Base-by-base conservation (phyloP, 345 rosid species). In the Abelmoschus esculentus region DNA sequence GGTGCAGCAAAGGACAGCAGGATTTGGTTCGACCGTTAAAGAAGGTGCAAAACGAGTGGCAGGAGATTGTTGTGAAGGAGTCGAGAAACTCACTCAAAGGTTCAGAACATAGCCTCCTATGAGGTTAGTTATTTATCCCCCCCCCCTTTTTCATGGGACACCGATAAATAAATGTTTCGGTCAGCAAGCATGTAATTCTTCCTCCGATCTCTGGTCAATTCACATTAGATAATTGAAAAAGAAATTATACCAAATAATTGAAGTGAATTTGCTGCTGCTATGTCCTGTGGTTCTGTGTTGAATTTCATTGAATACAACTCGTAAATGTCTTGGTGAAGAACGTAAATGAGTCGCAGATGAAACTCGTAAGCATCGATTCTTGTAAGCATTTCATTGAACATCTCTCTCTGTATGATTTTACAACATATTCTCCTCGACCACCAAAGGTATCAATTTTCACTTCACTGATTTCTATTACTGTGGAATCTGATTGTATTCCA, bases 81-180 rank as follows among this genome's bases (percentile, higher is more conserved):
- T 93, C 10, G 89, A 79, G 80, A 89, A 84, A 79, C 82, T 89
- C 40, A 72, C 88, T 31, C 90, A 92, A 69, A 93, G 73, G 74
- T 82, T 93, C 72, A 86, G 82, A 76, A 71, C 83, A 14, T 86
- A 76, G 80, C 14, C 34, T 57, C 8, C 61, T 2, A 56, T 10
- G n/a, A 57, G 14, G 59, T 8, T 9, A 19, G 29, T 9, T 47
- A n/a, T n/a, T 5, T 52, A n/a, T 19, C 29, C 9, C 18, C 28
- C 15, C 34, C 15, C 26, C 26, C 26, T 22, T 22, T 67, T 34
- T 55, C 38, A 9, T 12, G 36, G 52, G 52, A 32, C 32, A 17
- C 52, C 34, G 67, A 69, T 72, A 72, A 74, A 36, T 70, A 65
- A 64, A 72, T 70, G 42, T 66, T 40, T 69, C 57, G 26, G 75